Percentiles rank a stretch among this genome's conserved stretches.
Conservation (phyloP, 768 basidiomycete species). For the Boletus rubescentipes region DNA sequence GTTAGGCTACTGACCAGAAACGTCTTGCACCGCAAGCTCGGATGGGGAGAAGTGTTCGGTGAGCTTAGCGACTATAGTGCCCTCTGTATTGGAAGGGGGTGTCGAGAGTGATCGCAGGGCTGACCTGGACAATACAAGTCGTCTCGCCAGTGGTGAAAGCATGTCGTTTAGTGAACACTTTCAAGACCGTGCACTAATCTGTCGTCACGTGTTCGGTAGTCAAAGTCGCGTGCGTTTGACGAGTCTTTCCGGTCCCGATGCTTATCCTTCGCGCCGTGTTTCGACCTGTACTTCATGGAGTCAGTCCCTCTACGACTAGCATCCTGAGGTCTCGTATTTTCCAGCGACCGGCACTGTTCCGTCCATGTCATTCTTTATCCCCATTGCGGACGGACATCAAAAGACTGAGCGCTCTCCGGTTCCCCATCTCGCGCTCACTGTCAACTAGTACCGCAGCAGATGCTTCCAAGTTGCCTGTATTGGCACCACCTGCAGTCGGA, state of each 20-base stretch:
- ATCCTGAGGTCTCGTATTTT: constrained; percentile 11
- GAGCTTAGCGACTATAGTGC: constrained; percentile 70
- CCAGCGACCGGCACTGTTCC: not conserved
- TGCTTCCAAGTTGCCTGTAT: constrained; percentile 45
- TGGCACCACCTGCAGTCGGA: constrained; percentile 70
- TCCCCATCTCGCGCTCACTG: constrained; percentile 39
- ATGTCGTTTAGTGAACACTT: constrained; percentile 1
- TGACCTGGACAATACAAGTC: constrained; percentile 27
- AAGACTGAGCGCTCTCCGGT: constrained; percentile 6
- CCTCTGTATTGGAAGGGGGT: constrained; percentile 38
- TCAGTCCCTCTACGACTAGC: not conserved
- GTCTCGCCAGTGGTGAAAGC: constrained; percentile 34
- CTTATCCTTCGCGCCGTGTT: constrained; percentile 19
- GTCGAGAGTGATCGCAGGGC: constrained; percentile 30
- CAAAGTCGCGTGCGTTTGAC: not conserved
- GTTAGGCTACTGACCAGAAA: constrained; percentile 72
- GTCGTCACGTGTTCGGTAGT: constrained; percentile 18
- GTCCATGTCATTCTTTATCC: constrained; percentile 3
- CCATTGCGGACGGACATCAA: constrained; percentile 5
- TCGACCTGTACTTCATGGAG: constrained; percentile 16
- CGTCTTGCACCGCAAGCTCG: constrained; percentile 83
- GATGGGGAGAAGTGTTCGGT: constrained; percentile 74
- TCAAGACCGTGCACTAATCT: not conserved
- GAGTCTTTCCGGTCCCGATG: constrained; percentile 12
- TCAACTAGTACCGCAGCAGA: constrained; percentile 30